Percentiles rank a stretch among this genome's conserved stretches.
Conservation (phyloP, 176 grass and related monocot species). For the Cenchrus purpureus region DNA sequence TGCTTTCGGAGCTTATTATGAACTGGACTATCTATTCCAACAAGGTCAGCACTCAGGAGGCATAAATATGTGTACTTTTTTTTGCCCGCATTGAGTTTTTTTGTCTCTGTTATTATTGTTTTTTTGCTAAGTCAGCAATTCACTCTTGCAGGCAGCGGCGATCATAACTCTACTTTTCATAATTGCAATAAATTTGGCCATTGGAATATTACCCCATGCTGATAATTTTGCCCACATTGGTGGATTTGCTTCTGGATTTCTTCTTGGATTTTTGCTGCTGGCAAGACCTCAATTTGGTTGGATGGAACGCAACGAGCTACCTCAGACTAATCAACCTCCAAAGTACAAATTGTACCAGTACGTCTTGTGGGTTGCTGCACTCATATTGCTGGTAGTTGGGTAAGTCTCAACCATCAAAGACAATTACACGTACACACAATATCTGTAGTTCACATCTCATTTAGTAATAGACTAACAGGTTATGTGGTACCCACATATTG, state of each 20-base stretch:
- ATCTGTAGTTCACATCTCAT: neutral
- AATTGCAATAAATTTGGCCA: slow-evolving; percentile 75
- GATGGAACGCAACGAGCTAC: slow-evolving; percentile 68
- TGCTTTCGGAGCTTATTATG: slow-evolving; percentile 97
- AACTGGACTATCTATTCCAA: slow-evolving; percentile 99
- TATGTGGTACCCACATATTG: neutral
- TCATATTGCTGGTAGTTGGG: slow-evolving; percentile 69
- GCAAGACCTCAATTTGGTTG: slow-evolving; percentile 89
- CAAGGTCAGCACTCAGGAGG: slow-evolving; percentile 54
- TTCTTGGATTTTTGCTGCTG: slow-evolving; percentile 81
- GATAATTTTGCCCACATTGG: slow-evolving; percentile 88
- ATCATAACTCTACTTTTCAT: slow-evolving; percentile 70
- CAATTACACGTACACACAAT: neutral
- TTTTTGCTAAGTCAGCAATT: slow-evolving; percentile 21
- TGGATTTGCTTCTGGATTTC: slow-evolving; percentile 76
- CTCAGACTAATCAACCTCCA: slow-evolving; percentile 73
- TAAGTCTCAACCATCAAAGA: slow-evolving; percentile 42
- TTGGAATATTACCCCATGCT: slow-evolving; percentile 84
- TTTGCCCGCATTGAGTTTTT: neutral
- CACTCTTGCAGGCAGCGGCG: slow-evolving; percentile 63
- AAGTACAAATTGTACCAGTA: slow-evolving; percentile 89
- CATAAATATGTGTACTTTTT: neutral
- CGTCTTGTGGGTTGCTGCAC: slow-evolving; percentile 63
- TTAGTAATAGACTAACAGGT: neutral
- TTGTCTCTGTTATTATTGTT: neutral